phyloP scores from a whole-genome alignment of 1,139 yeast genomes.

The Candida smagusa region DNA sequence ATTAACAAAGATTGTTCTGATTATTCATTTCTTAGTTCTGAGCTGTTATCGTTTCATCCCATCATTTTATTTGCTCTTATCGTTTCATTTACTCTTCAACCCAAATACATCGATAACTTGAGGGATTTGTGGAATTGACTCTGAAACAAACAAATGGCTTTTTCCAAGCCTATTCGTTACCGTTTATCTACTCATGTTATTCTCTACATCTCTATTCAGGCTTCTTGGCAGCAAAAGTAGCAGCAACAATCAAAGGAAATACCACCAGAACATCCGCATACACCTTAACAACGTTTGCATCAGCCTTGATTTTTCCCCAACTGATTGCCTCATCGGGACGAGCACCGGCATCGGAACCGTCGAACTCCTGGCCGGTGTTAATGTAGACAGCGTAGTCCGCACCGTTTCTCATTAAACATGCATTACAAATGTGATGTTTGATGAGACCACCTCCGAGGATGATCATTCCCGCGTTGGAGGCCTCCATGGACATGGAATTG shows the following conservation, averaged over 20 bases:
- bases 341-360: slow-evolving; percentile 99
- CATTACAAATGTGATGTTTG: slow-evolving; percentile 96
- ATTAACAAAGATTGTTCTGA: no score
- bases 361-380: slow-evolving; percentile 98
- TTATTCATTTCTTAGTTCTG: no score
- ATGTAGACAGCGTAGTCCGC: slow-evolving; percentile 97
- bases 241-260: slow-evolving; percentile 94
- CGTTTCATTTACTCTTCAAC: no score
- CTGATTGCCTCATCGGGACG: slow-evolving; percentile 98
- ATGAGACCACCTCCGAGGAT: slow-evolving; percentile 95
- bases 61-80: no score
- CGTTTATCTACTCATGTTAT: no score
- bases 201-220: no score
- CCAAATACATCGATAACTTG: no score
- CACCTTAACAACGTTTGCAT: slow-evolving; percentile 86
- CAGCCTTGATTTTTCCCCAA: slow-evolving; percentile 98
- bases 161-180: no score
- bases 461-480: slow-evolving; percentile 93
- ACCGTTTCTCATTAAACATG: slow-evolving; percentile 98
- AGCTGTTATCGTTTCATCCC: no score
- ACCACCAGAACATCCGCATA: slow-evolving; percentile 96
- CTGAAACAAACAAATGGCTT: no score
- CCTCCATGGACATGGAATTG: slow-evolving; percentile 93
- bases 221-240: slow-evolving; percentile 73
- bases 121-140: no score